These are phyloP conservation scores for Alternaria tenuissima DNA, from an alignment of 2,329 filamentous ascomycete genomes.

Conservation along the genomic window DNA sequence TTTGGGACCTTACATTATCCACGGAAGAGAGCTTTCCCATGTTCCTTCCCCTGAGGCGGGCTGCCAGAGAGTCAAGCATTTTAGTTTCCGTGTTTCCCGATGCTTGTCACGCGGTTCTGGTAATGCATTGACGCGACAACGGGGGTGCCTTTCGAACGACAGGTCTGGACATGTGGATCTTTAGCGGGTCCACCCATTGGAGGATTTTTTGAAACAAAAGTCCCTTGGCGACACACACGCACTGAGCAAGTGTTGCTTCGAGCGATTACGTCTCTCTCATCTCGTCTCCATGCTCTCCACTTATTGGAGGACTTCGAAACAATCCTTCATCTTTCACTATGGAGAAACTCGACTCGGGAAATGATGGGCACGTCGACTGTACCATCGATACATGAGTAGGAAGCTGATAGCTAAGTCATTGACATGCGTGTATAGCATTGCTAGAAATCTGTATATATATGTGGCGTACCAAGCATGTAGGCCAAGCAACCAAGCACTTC, in stretches of 20 bases:
- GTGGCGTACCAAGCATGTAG: slow-evolving; percentile 19
- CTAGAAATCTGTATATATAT: slow-evolving; percentile 16
- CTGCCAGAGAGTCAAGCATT: background rate
- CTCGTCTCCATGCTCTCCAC: background rate
- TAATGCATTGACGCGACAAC: background rate
- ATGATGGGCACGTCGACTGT: slow-evolving; percentile 6
- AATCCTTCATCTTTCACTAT: slow-evolving; percentile 21
- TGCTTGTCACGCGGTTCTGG: background rate
- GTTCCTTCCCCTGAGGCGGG: background rate
- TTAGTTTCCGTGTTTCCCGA: slow-evolving; percentile 4
- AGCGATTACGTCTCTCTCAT: background rate
- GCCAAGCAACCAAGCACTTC: slow-evolving; percentile 23
- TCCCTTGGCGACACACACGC: background rate
- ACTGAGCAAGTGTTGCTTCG: background rate
- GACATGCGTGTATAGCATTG: background rate
- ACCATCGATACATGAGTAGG: background rate
- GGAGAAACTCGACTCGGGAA: background rate
- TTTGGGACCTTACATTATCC: background rate
- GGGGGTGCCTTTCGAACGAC: background rate
- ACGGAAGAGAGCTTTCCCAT: background rate
- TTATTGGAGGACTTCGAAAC: slow-evolving; percentile 15
- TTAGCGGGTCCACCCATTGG: background rate
- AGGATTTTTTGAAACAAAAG: background rate
- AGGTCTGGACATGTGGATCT: background rate
- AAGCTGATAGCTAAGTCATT: background rate